Conservation (phyloP, 2,329 filamentous ascomycete genomes). For the Aspergillus intermedius region DNA sequence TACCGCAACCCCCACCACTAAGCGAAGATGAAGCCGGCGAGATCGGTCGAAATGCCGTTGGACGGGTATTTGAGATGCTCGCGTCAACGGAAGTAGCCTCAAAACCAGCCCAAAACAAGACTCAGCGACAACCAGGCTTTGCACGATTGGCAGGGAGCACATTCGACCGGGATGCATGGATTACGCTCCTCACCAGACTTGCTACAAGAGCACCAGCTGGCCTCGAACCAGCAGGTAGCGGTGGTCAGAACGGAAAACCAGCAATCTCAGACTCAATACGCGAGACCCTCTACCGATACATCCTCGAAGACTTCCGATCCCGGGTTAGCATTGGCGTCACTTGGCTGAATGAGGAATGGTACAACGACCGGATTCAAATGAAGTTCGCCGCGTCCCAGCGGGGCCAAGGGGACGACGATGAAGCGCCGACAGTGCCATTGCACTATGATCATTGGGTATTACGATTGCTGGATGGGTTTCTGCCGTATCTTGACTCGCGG, state of each 20-base stretch:
- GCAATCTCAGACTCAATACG: conserved; percentile 61
- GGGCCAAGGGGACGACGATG: conserved; percentile 43
- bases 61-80: conserved; percentile 72
- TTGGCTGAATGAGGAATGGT: conserved; percentile 98
- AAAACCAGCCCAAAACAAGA: conserved; percentile 44
- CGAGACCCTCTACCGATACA: conserved; percentile 72
- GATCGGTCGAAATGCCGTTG: conserved; percentile 67
- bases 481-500: conserved; percentile 83
- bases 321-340: conserved; percentile 85
- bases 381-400: conserved; percentile 37
- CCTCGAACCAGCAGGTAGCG: conserved; percentile 48
- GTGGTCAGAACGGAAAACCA: conserved; percentile 27
- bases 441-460: conserved; percentile 76
- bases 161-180: conserved; percentile 83
- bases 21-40: conserved; percentile 65
- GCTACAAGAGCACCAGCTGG: conserved; percentile 72
- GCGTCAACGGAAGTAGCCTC: conserved; percentile 62
- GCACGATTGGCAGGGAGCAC: conserved; percentile 76
- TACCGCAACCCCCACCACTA: conserved; percentile 70
- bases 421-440: conserved; percentile 26
- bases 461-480: conserved; percentile 77
- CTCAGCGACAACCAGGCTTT: conserved; percentile 61
- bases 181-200: conserved; percentile 76
- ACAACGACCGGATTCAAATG: conserved; percentile 66
- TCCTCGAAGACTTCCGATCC: conserved; percentile 84